Evolutionary conservation across 306 rosid species (phyloP).

Genomic region (Prunus salicina): DNA sequence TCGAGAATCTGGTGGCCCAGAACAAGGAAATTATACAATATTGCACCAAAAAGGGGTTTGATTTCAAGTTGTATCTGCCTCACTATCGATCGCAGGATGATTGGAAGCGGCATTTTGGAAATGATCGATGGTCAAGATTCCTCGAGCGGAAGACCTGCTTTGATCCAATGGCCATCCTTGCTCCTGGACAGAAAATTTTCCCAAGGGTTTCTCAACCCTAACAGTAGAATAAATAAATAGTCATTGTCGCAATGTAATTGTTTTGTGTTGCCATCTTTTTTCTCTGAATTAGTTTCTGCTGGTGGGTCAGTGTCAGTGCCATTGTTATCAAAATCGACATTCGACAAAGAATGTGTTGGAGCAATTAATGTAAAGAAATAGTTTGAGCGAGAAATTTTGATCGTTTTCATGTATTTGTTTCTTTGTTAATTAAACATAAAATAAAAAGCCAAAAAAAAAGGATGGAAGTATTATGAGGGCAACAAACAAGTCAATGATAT

Average conservation of each 20-base stretch:
- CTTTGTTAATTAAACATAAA: not conserved
- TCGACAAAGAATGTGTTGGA: conserved; percentile 11
- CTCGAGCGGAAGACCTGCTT: conserved; percentile 46
- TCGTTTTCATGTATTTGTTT: not conserved
- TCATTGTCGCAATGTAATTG: conserved; percentile 5
- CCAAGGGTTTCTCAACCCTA: conserved; percentile 33
- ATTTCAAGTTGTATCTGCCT: conserved; percentile 84
- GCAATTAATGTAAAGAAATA: conserved; percentile 27
- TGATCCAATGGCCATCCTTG: conserved; percentile 84
- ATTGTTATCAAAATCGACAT: conserved; percentile 13
- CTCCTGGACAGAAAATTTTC: conserved; percentile 89
- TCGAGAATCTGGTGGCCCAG: conserved; percentile 51
- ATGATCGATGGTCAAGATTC: conserved; percentile 59
- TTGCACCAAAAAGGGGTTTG: conserved; percentile 45
- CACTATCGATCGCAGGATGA: conserved; percentile 64
- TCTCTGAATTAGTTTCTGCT: not conserved
- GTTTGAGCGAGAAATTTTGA: not conserved
- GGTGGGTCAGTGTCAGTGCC: conserved; percentile 15
- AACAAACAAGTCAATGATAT: not conserved
- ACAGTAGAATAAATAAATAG: not conserved
- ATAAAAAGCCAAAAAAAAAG: not conserved
- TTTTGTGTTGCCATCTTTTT: not conserved
- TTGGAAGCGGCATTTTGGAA: conserved; percentile 81
- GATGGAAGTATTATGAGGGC: not conserved
- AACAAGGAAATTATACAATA: conserved; percentile 58